Evolutionary conservation across 2,329 filamentous ascomycete species (phyloP), one percentile per base, ranked within the genome.

Genomic region (Scleromitrula shiraiana): DNA sequence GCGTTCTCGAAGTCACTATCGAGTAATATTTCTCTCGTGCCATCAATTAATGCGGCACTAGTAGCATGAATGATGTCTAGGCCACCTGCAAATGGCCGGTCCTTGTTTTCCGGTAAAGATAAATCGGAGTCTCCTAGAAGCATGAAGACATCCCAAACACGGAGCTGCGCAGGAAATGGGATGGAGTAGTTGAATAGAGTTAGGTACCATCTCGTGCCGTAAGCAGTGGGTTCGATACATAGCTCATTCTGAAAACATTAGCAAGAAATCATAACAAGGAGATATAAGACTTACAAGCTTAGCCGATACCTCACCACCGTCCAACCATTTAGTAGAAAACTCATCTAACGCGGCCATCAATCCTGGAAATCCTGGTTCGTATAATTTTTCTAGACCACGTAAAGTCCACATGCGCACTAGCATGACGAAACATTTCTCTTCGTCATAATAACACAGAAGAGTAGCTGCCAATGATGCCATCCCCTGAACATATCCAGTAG

Each of bases 91-190:
- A 80, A 75, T 38, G 65, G 64, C 46, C 62, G 63, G 40, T 65
- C 60, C 44, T 60, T 59, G 17, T 56, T 60, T 19, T 57, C 49
- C 2, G 55, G 19, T 12, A 56, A 27, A 2, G 53, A 50, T 14
- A 75, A 71, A n/a, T 80, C 72, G 8, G 76, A 74, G 57, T 91
- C 88, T 39, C 91, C 93, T 10, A 97, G 78, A 12, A 98, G 79
- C 78, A 98, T 88, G 68, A 97, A 97, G 1, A 96, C 86, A 63
- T 98, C 93, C 93, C 93, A 98, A 14, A 98, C 85, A 41, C 93
- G 85, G 29, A 98, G 80, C 66, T 97, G 93, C 3, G 91, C 90
- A 0, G 88, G 78, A 60, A 97, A 98, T 0, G 93, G 93, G 43
- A 98, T 87, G 14, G 88, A 94, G 62, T 97, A 85, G 67, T 97